These are phyloP conservation scores for Podospora comata DNA, from an alignment of 495 filamentous ascomycete genomes.

Conservation along the genomic window DNA sequence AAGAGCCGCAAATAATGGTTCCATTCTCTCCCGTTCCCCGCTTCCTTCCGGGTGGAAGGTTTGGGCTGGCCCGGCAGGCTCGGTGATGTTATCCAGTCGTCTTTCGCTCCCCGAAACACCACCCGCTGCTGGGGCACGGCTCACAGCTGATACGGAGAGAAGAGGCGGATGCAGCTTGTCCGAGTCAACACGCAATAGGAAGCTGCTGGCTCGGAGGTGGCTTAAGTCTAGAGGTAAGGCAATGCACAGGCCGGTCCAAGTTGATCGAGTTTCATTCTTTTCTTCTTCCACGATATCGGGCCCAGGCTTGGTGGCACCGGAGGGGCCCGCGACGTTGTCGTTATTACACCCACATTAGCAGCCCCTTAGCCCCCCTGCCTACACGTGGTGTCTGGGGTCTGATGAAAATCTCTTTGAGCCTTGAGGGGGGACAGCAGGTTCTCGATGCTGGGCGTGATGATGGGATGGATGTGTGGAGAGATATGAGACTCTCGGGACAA, in stretches of 20 bases:
- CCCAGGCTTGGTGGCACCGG: background rate
- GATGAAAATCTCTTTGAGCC: background rate
- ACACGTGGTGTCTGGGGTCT: background rate
- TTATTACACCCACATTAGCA: background rate
- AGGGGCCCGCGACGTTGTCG: background rate
- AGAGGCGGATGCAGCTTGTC: background rate
- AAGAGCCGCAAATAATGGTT: background rate
- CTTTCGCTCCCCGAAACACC: background rate
- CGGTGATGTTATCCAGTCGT: background rate
- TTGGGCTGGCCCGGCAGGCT: background rate
- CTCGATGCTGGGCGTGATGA: background rate
- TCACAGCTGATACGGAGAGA: background rate
- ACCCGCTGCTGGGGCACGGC: background rate
- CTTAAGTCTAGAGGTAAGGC: background rate
- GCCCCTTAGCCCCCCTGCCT: background rate
- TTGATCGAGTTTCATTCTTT: background rate
- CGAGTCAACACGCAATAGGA: background rate
- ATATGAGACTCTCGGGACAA: background rate
- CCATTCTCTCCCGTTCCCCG: background rate
- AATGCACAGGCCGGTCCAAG: no score
- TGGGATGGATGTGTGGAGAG: background rate
- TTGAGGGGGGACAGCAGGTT: background rate
- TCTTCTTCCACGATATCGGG: background rate
- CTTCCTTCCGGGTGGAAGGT: background rate
- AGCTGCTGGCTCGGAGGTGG: background rate